phyloP scores from a whole-genome alignment of 2,329 filamentous ascomycete species.

The Coniochaeta hoffmannii region DNA sequence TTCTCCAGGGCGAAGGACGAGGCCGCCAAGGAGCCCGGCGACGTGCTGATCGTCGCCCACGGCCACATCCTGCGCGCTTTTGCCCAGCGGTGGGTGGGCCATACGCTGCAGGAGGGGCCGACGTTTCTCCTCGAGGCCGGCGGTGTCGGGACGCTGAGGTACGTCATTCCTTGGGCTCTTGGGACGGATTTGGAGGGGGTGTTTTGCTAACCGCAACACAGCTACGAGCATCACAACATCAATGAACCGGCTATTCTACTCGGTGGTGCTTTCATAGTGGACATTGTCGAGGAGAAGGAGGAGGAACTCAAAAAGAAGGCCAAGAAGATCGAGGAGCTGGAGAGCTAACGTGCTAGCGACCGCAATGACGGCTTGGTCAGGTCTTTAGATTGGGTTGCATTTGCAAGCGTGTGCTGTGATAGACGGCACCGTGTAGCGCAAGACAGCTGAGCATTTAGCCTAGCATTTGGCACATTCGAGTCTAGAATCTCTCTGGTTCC shows the following conservation, averaged over 20 bases:
- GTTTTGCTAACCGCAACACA: constrained; percentile 21
- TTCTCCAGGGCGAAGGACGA: constrained; percentile 45
- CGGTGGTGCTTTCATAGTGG: constrained; percentile 61
- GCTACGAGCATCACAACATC: constrained; percentile 74
- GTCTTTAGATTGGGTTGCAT: too few species aligned
- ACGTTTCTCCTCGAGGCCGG: constrained; percentile 81
- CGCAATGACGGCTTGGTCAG: too few species aligned
- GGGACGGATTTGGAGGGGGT: neutral
- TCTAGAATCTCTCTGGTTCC: neutral
- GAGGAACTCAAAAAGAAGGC: constrained; percentile 15
- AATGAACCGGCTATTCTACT: constrained; percentile 74
- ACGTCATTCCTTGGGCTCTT: constrained; percentile 14
- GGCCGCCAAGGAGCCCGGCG: constrained; percentile 28
- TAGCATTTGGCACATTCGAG: neutral
- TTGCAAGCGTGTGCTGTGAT: too few species aligned
- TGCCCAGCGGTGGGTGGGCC: constrained; percentile 77
- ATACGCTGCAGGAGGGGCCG: constrained; percentile 66
- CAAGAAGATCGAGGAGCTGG: constrained; percentile 10
- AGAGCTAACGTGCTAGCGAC: neutral
- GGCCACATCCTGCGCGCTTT: constrained; percentile 85
- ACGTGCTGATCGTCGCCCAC: constrained; percentile 78
- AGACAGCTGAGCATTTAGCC: neutral
- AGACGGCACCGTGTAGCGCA: neutral
- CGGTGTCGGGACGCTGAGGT: constrained; percentile 76
- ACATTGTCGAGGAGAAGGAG: constrained; percentile 20